Evolutionary conservation across 805 yeast species (phyloP).

Genomic region (Komagataella mondaviorum): DNA sequence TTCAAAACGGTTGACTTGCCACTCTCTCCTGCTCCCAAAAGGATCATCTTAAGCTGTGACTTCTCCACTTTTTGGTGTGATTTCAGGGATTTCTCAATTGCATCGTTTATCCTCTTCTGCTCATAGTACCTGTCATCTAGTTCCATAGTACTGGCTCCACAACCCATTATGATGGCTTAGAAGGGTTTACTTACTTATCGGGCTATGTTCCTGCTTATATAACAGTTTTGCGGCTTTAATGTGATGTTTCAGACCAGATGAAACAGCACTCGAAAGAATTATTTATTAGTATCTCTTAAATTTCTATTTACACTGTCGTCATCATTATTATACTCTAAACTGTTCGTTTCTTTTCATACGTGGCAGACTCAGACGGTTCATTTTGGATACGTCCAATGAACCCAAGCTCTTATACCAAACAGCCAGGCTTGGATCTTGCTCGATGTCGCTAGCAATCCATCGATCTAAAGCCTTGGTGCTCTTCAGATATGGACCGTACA

Average conservation of each 20-base stretch:
- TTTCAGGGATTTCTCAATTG: slow-evolving; percentile 49
- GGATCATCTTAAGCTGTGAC: slow-evolving; percentile 53
- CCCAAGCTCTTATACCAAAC: background rate
- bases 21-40: slow-evolving; percentile 91
- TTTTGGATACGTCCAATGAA: background rate
- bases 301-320: background rate
- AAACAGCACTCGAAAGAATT: background rate
- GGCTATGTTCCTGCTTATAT: background rate
- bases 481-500: slow-evolving; percentile 28
- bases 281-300: background rate
- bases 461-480: background rate
- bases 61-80: slow-evolving; percentile 37
- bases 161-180: background rate
- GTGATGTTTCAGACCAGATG: background rate
- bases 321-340: background rate
- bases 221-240: background rate
- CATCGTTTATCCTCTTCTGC: slow-evolving; percentile 36
- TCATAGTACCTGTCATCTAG: background rate
- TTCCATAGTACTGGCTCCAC: background rate
- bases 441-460: background rate
- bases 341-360: background rate
- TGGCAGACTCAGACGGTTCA: background rate
- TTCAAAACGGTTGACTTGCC: slow-evolving; percentile 90
- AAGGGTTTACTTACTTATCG: background rate
- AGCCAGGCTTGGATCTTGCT: background rate